phyloP scores from a whole-genome alignment of 2,329 filamentous ascomycete species.

The Hypoxylon sp. region DNA sequence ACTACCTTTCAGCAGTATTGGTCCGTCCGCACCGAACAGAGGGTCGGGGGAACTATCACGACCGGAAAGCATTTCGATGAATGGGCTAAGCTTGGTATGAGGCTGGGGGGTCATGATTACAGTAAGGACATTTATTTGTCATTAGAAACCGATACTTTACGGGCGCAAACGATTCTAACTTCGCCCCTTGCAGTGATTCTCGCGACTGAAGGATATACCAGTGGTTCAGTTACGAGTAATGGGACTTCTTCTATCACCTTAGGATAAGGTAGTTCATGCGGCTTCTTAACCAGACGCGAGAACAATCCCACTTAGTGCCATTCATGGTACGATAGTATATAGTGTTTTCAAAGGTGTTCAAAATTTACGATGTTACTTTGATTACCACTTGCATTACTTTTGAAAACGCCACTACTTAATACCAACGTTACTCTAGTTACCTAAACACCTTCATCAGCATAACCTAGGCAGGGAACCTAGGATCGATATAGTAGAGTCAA shows the following conservation, averaged over 20 bases:
- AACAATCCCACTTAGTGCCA: not conserved
- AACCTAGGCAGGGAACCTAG: conserved; percentile 77
- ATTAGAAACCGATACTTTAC: not conserved
- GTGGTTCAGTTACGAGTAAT: conserved; percentile 45
- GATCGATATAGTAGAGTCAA: conserved; percentile 59
- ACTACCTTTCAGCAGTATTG: conserved; percentile 69
- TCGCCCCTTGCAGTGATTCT: conserved; percentile 45
- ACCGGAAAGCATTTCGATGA: conserved; percentile 68
- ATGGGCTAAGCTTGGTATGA: conserved; percentile 65
- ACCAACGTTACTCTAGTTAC: conserved; percentile 2
- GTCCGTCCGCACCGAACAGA: conserved; percentile 63
- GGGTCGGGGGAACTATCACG: conserved; percentile 67
- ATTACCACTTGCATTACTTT: not conserved
- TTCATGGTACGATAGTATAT: not conserved
- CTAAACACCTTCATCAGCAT: conserved; percentile 78
- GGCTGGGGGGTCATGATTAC: conserved; percentile 66
- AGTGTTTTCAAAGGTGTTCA: not conserved
- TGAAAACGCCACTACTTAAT: not conserved
- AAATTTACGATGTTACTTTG: not conserved
- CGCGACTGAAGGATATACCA: conserved; percentile 50
- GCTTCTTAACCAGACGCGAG: not conserved
- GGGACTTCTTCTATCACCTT: conserved; percentile 47
- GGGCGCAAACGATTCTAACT: not conserved
- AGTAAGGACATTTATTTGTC: conserved; percentile 45
- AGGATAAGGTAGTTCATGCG: conserved; percentile 16